Percentiles rank a stretch among this genome's conserved stretches.
phyloP scores from a whole-genome alignment of 1,139 yeast genomes.

The Yamadazyma triangularis region DNA sequence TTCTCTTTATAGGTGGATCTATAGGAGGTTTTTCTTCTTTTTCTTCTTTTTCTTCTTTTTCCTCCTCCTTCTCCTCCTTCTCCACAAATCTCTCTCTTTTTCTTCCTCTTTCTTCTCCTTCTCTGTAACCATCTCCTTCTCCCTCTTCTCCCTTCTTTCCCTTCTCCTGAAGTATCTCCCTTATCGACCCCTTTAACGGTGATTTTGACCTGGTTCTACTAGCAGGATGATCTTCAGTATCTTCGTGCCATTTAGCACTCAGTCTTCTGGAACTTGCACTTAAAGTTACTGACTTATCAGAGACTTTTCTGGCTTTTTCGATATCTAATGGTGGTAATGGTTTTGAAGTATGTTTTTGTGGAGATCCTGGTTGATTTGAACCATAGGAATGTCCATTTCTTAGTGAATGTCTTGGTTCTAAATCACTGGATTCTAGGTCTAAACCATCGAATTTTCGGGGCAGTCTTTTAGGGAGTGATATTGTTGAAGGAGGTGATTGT shows the following conservation, averaged over 20 bases:
- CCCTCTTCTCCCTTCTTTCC: constrained; percentile 9
- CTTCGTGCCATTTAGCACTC: constrained; percentile 1
- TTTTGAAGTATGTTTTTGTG: not conserved
- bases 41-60: constrained; percentile 12
- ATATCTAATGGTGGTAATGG: not conserved
- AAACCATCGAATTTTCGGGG: constrained; percentile 14
- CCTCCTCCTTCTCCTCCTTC: not conserved
- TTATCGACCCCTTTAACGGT: constrained; percentile 32
- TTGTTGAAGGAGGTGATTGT: not conserved
- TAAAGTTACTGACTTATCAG: constrained; percentile 2
- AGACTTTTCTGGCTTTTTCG: not conserved
- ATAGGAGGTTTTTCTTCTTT: constrained; percentile 11
- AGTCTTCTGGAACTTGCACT: constrained; percentile 1
- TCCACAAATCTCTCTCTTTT: constrained; percentile 1
- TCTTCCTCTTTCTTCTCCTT: constrained; percentile 3
- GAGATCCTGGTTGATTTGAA: not conserved
- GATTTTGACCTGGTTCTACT: constrained; percentile 40
- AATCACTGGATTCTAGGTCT: constrained; percentile 14
- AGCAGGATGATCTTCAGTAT: constrained; percentile 27
- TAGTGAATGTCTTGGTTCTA: constrained; percentile 18
- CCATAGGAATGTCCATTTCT: constrained; percentile 22
- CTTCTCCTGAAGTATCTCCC: constrained; percentile 24
- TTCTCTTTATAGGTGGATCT: too few relatives aligned
- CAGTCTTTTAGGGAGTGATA: not conserved
- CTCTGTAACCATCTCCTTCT: too few relatives aligned